Evolutionary conservation across 106 monocot genomes (phyloP), one percentile per base, ranked within the genome.

Genomic region (Xerophyta viscosa): DNA sequence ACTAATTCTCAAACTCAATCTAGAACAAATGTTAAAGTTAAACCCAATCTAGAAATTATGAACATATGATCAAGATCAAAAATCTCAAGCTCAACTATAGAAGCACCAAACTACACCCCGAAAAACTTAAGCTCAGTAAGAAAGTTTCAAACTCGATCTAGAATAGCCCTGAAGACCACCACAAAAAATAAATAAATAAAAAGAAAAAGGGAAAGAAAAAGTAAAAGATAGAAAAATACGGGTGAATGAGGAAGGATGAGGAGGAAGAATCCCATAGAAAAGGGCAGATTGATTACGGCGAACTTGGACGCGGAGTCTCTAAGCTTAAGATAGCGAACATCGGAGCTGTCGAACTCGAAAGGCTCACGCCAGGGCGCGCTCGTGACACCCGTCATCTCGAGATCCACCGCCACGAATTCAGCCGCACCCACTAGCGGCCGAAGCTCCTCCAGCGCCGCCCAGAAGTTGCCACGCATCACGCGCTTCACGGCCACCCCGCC

Each of bases 331-430:
- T 86, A 98, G 33, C 90, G 67, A 37, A 90, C 89, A 29, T 90
- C 86, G 26, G 82, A 50, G 46, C 86, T 70, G 64, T 98, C 96
- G 62, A 89, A 82, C 33, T 71, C 85, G 33, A 82, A 89, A 17
- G 71, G 48, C 29, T 89, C 79, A 44, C 89, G 59, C 96, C 96
- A 98, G 14, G 96, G 96, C 11, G 89, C 74, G 71, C 85, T 90
- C 41, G 82, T 66, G 26, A 98, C 71, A 21, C 96, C 96, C 3
- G 79, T 90, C 89, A 98, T 89, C 89, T 98, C 96, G 5, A 89
- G 79, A 47, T 98, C 96, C 29, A 89, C 19, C 29, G 89, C 82
- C 20, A 98, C 89, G 73, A 98, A 98, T 21, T 78, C 86, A 33
- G 89, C 52, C 7, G 70, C 70, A 42, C 68, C 65, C 25, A 98